Conservation (phyloP, 2,329 filamentous ascomycete genomes). For the Aaosphaeria pasadenensis region DNA sequence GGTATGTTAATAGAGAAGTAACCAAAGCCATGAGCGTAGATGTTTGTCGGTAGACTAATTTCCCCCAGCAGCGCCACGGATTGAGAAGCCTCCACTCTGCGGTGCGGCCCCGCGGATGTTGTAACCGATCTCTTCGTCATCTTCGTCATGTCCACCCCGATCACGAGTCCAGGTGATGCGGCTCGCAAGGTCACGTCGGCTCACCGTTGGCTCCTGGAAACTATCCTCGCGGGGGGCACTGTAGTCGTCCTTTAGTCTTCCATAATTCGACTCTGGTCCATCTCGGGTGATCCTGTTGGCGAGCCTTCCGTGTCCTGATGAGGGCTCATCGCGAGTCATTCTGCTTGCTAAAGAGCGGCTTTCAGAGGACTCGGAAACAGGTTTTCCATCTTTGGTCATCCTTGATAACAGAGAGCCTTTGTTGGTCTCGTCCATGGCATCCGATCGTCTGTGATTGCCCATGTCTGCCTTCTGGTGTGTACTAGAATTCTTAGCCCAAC, state of each 20-base stretch:
- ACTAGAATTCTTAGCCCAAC: constrained; percentile 25
- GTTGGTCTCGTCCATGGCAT: constrained; percentile 39
- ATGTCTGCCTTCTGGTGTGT: constrained; percentile 28
- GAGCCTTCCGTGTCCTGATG: neutral
- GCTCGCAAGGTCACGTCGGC: neutral
- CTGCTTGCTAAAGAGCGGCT: constrained; percentile 25
- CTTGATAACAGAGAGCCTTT: constrained; percentile 24
- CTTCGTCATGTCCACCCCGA: neutral
- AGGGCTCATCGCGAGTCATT: constrained; percentile 24
- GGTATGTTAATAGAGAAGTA: no score
- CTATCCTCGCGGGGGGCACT: constrained; percentile 23
- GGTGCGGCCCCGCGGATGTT: constrained; percentile 30
- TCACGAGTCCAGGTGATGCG: neutral
- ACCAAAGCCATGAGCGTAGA: no score
- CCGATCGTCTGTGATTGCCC: constrained; percentile 44
- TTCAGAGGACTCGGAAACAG: constrained; percentile 11
- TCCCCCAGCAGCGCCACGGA: constrained; percentile 32
- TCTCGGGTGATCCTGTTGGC: constrained; percentile 7
- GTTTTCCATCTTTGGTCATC: constrained; percentile 35
- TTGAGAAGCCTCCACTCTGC: constrained; percentile 23
- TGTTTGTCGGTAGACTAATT: no score
- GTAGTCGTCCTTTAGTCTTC: constrained; percentile 29
- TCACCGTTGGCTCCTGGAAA: constrained; percentile 12
- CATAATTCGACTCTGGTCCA: constrained; percentile 15
- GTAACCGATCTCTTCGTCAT: constrained; percentile 19